A percentile compares a stretch with the other conserved stretches of the same genome.
These are phyloP conservation scores for Neonectria punicea DNA, from an alignment of 2,329 filamentous ascomycete genomes.

Conservation along the genomic window DNA sequence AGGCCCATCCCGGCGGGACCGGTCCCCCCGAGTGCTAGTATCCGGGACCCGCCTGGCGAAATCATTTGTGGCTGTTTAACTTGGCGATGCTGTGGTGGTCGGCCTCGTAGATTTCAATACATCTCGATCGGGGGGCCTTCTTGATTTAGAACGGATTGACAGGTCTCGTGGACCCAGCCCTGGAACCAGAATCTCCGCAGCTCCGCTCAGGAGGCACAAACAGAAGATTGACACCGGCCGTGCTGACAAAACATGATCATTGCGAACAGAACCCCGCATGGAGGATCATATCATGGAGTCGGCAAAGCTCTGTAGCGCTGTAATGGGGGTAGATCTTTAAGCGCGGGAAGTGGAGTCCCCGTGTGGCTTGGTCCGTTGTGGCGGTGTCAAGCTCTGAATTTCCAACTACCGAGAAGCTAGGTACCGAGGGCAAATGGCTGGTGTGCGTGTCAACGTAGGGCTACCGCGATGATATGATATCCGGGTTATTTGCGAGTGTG, in stretches of 20 bases:
- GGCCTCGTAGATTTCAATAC: not conserved
- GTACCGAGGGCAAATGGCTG: not conserved
- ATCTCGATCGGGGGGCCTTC: not conserved
- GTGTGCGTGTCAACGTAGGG: not conserved
- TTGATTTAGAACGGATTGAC: not conserved
- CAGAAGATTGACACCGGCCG: not conserved
- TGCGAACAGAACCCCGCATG: not conserved
- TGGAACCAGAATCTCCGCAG: constrained; percentile 8
- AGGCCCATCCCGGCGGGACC: constrained; percentile 47
- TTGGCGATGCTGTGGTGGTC: not conserved
- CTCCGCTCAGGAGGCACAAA: not conserved
- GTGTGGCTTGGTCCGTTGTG: not conserved
- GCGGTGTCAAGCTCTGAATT: not conserved
- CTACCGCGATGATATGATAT: not conserved
- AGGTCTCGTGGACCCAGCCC: not conserved
- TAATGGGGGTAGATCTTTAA: not conserved
- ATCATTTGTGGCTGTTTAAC: not conserved
- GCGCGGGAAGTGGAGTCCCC: not conserved
- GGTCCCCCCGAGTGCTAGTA: constrained; percentile 47
- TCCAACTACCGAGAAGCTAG: not conserved
- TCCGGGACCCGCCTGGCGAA: not conserved
- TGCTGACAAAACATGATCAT: not conserved
- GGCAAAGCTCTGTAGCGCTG: not conserved
- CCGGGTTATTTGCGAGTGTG: not conserved
- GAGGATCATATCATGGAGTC: not conserved